Percentiles rank a stretch among this genome's conserved stretches.
These are phyloP conservation scores for Penstemon newberryi DNA, from an alignment of 257 asterid species.

Conservation along the genomic window DNA sequence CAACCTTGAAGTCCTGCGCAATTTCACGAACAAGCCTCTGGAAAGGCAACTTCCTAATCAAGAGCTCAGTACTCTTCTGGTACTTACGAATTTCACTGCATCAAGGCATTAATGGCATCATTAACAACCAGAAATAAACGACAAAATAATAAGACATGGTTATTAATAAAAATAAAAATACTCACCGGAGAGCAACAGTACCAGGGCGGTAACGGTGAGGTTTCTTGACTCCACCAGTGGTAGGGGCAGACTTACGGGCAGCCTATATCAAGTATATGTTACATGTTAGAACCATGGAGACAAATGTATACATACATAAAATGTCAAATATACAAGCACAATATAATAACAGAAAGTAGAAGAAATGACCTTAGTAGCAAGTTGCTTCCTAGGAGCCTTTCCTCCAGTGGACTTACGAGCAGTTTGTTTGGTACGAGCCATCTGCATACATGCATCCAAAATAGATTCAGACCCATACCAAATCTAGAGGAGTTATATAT, in stretches of 20 bases:
- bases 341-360: neutral
- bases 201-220: neutral
- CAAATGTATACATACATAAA: no score
- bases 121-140: no score
- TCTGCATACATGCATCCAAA: no score
- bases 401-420: slow-evolving; percentile 4
- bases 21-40: slow-evolving; percentile 1
- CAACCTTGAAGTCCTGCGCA: neutral
- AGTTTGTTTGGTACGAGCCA: neutral
- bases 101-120: no score
- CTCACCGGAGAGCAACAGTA: neutral
- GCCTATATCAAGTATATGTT: neutral
- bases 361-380: neutral
- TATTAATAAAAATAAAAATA: no score
- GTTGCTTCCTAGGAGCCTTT: neutral
- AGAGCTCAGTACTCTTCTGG: neutral
- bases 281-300: no score
- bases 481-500: no score
- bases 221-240: neutral
- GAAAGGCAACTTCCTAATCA: neutral
- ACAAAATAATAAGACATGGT: no score
- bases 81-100: neutral
- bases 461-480: no score
- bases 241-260: slow-evolving; percentile 1
- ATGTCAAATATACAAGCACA: no score